Percentiles rank a stretch among this genome's conserved stretches.
Conservation (phyloP, 768 basidiomycete species). For the Boletus rex-veris region DNA sequence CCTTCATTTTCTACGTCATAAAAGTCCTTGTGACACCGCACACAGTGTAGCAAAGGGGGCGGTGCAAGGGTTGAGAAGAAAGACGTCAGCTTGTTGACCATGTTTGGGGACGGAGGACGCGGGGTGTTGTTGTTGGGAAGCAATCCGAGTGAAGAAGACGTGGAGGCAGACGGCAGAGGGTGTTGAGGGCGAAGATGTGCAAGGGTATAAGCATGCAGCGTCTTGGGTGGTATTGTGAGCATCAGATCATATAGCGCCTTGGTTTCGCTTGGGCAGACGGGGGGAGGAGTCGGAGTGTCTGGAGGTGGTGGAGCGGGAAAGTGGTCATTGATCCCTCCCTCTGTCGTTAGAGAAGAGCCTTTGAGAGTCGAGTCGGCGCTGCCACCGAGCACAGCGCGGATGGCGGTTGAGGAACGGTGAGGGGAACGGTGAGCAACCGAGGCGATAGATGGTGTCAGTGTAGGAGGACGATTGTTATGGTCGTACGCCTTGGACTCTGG, state of each 20-base stretch:
- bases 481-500: slow-evolving; percentile 1
- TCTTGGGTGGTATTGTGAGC: slow-evolving; percentile 60
- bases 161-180: neutral
- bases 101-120: slow-evolving; percentile 32
- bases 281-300: slow-evolving; percentile 34
- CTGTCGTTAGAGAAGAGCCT: slow-evolving; percentile 10
- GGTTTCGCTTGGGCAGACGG: slow-evolving; percentile 41
- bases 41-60: slow-evolving; percentile 69
- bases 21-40: slow-evolving; percentile 68
- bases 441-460: slow-evolving; percentile 49
- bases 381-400: slow-evolving; percentile 12
- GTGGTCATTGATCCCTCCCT: slow-evolving; percentile 1
- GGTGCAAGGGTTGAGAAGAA: slow-evolving; percentile 65
- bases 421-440: slow-evolving; percentile 29
- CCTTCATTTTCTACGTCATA: slow-evolving; percentile 66
- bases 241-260: slow-evolving; percentile 49
- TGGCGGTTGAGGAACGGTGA: slow-evolving; percentile 17
- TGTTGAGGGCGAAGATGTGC: slow-evolving; percentile 38
- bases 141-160: slow-evolving; percentile 16
- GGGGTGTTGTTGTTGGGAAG: neutral
- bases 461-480: slow-evolving; percentile 41
- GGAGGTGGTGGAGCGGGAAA: slow-evolving; percentile 23
- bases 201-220: slow-evolving; percentile 59
- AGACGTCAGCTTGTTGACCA: slow-evolving; percentile 44
- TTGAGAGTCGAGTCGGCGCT: slow-evolving; percentile 22